Conservation (phyloP, 2,329 filamentous ascomycete genomes). For the Claviceps digitariae region DNA sequence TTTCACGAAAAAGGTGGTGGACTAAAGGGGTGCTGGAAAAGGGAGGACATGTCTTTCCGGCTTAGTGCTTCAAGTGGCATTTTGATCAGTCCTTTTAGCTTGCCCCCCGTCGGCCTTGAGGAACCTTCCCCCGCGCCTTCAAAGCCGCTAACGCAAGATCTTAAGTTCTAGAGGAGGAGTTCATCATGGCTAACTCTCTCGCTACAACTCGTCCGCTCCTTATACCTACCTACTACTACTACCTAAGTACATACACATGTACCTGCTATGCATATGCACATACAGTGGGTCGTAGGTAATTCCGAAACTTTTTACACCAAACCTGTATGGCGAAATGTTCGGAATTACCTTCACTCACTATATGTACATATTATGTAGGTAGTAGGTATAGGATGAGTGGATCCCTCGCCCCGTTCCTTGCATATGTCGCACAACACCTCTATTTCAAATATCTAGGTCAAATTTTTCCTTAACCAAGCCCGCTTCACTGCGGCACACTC, state of each 20-base stretch:
- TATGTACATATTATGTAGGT: no score
- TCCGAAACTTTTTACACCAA: no score
- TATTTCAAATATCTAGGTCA: neutral
- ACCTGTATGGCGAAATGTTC: no score
- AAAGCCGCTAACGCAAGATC: conserved; percentile 39
- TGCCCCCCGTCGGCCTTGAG: conserved; percentile 47
- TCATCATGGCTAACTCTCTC: neutral
- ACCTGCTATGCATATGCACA: no score
- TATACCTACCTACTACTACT: neutral
- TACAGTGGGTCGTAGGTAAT: no score
- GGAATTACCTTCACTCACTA: no score
- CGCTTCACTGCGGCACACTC: neutral
- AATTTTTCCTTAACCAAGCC: neutral
- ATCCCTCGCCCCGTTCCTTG: neutral
- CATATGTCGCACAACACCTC: neutral
- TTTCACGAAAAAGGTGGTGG: conserved; percentile 83
- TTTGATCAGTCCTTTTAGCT: conserved; percentile 73
- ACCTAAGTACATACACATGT: neutral
- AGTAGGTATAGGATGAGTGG: no score
- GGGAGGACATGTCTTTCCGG: conserved; percentile 83
- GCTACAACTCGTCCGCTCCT: neutral
- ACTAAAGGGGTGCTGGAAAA: conserved; percentile 49
- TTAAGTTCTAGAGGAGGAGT: conserved; percentile 60
- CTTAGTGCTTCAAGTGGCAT: conserved; percentile 69
- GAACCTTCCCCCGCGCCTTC: neutral